These are phyloP conservation scores for Poterioochromonas sp. DNA, from an alignment of 352 stramenopile genomes.

Conservation along the genomic window DNA sequence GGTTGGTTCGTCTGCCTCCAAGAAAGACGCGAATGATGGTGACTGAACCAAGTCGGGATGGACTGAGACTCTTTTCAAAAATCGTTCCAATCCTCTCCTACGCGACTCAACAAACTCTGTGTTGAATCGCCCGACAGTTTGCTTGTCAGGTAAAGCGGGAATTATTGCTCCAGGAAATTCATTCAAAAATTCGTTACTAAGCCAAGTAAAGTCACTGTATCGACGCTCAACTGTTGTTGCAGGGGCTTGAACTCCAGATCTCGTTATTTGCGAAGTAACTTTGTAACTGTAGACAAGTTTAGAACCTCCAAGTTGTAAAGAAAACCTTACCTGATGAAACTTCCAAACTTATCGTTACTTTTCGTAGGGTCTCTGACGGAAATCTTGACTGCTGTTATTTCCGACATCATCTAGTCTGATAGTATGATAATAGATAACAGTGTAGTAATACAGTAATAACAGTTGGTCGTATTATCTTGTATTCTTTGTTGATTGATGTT, in stretches of 20 bases:
- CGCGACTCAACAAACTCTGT: conserved; percentile 24
- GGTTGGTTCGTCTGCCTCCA: conserved; percentile 38
- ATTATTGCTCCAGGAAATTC: conserved; percentile 61
- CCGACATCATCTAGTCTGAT: background rate
- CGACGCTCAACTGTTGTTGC: conserved; percentile 72
- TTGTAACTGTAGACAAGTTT: too few relatives aligned
- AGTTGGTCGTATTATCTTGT: too few relatives aligned
- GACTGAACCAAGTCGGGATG: conserved; percentile 43
- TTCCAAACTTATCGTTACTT: conserved; percentile 16
- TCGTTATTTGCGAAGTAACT: too few relatives aligned
- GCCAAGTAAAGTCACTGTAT: conserved; percentile 79
- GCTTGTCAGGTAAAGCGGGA: conserved; percentile 32
- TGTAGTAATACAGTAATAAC: too few relatives aligned
- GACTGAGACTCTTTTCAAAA: conserved; percentile 39
- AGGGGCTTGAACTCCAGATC: too few relatives aligned
- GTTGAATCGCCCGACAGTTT: conserved; percentile 26
- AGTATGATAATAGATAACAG: too few relatives aligned
- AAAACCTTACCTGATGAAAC: too few relatives aligned
- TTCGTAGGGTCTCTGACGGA: conserved; percentile 10
- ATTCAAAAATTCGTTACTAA: conserved; percentile 63
- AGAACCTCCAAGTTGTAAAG: too few relatives aligned
- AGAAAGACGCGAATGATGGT: conserved; percentile 43
- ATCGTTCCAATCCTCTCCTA: background rate
- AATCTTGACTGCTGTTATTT: background rate
- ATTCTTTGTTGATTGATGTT: too few relatives aligned